A percentile compares a stretch with the other conserved stretches of the same genome.
Conservation (phyloP, 2,329 filamentous ascomycete genomes). For the Aaosphaeria arxii region DNA sequence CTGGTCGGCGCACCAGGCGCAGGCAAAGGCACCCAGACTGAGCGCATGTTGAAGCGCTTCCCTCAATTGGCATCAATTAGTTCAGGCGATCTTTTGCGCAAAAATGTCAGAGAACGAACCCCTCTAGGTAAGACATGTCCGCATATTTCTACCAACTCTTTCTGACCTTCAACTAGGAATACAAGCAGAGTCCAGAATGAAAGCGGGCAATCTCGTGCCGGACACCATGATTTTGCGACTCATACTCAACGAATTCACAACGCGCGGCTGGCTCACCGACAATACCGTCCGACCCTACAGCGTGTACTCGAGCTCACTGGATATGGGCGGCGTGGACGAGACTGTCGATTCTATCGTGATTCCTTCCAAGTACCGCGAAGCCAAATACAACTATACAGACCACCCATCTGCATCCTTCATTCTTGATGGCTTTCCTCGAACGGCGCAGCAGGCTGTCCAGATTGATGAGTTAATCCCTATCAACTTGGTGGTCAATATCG, state of each 20-base stretch:
- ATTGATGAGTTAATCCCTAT: slow-evolving; percentile 85
- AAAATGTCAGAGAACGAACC: slow-evolving; percentile 88
- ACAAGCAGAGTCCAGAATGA: slow-evolving; percentile 86
- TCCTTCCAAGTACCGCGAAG: slow-evolving; percentile 34
- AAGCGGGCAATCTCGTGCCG: slow-evolving; percentile 81
- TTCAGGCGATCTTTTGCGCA: slow-evolving; percentile 86
- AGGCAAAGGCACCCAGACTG: slow-evolving; percentile 93
- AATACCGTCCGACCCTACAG: slow-evolving; percentile 47
- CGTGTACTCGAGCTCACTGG: slow-evolving; percentile 39
- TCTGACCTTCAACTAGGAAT: slow-evolving; percentile 59
- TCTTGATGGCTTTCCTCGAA: slow-evolving; percentile 94
- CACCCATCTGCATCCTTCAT: slow-evolving; percentile 84
- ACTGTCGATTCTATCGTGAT: slow-evolving; percentile 43
- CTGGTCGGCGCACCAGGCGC: slow-evolving; percentile 94
- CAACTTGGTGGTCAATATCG: slow-evolving; percentile 85
- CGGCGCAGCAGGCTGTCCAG: slow-evolving; percentile 71
- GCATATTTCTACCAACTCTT: slow-evolving; percentile 4
- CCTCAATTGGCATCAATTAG: slow-evolving; percentile 88
- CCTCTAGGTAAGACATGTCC: slow-evolving; percentile 63
- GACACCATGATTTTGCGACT: slow-evolving; percentile 89
- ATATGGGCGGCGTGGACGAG: slow-evolving; percentile 19
- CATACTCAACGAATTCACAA: slow-evolving; percentile 84
- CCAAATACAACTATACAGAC: slow-evolving; percentile 53
- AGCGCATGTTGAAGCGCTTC: slow-evolving; percentile 81
- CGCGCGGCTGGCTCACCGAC: slow-evolving; percentile 74